A percentile compares a stretch with the other conserved stretches of the same genome.
Evolutionary conservation across 106 monocot genomes (phyloP).

Genomic region (Chionographis japonica): DNA sequence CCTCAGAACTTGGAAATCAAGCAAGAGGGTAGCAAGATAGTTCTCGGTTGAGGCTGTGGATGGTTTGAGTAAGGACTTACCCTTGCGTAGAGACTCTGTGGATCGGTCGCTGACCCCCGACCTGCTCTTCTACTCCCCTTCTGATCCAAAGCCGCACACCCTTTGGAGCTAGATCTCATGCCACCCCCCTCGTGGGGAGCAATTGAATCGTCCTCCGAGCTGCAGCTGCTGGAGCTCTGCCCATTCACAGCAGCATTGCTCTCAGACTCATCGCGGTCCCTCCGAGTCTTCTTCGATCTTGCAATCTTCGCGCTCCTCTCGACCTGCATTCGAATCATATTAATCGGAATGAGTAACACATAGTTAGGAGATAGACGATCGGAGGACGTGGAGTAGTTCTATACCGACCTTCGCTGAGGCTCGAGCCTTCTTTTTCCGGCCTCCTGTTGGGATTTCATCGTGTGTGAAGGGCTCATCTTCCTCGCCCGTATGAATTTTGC

Average conservation of each 20-base stretch:
- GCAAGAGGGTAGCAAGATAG: not conserved
- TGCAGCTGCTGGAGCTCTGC: slow-evolving; percentile 31
- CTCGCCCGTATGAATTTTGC: slow-evolving; percentile 1
- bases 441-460: not conserved
- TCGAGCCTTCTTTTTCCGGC: slow-evolving; percentile 17
- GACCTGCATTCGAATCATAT: slow-evolving; percentile 5
- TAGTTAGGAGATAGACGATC: not conserved
- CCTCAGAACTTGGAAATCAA: slow-evolving; percentile 2
- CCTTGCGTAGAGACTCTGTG: slow-evolving; percentile 68
- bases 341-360: not conserved
- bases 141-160: not conserved
- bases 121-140: slow-evolving; percentile 37
- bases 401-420: not conserved
- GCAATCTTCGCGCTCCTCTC: slow-evolving; percentile 22
- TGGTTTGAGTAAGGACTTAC: slow-evolving; percentile 12
- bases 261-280: slow-evolving; percentile 10
- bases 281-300: slow-evolving; percentile 30
- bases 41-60: not conserved
- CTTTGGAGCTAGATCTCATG: slow-evolving; percentile 16
- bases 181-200: slow-evolving; percentile 20
- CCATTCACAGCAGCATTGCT: slow-evolving; percentile 2
- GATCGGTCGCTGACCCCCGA: slow-evolving; percentile 52
- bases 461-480: not conserved
- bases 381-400: not conserved
- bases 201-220: slow-evolving; percentile 50